Evolutionary conservation across 1,284 basidiomycete genomes (phyloP).

Genomic region (Irpex rosettiformis): DNA sequence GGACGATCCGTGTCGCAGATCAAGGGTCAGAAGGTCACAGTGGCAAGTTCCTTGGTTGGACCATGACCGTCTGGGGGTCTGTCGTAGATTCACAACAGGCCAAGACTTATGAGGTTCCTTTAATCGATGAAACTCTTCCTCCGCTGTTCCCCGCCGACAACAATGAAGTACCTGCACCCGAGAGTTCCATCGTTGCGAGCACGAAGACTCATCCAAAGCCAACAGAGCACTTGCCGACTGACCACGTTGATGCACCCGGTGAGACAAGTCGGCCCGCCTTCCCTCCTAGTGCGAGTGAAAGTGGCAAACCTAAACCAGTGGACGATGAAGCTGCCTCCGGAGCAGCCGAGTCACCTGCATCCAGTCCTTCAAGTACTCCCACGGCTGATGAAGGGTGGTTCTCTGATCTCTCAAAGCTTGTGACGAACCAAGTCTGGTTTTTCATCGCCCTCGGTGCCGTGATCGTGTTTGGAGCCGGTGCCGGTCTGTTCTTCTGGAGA

Average conservation of each 20-base stretch:
- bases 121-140: constrained; percentile 54
- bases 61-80: constrained; percentile 93
- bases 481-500: constrained; percentile 69
- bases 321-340: constrained; percentile 20
- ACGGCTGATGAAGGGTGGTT: constrained; percentile 87
- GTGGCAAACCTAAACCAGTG: constrained; percentile 29
- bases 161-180: constrained; percentile 28
- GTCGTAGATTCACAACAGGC: constrained; percentile 71
- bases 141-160: constrained; percentile 25
- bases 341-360: constrained; percentile 19
- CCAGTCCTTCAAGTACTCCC: constrained; percentile 42
- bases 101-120: constrained; percentile 61
- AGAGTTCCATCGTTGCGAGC: constrained; percentile 37
- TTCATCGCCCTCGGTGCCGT: constrained; percentile 74
- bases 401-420: constrained; percentile 73
- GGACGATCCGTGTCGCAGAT: constrained; percentile 88
- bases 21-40: constrained; percentile 53
- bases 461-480: constrained; percentile 64
- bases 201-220: constrained; percentile 79
- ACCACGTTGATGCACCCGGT: constrained; percentile 73
- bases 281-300: constrained; percentile 29
- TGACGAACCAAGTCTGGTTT: constrained; percentile 81
- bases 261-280: constrained; percentile 69
- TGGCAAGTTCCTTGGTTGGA: constrained; percentile 90
- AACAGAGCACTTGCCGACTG: constrained; percentile 81